phyloP scores from a whole-genome alignment of 1,139 yeast genomes.

The Kurtzmaniella quercitrusa region DNA sequence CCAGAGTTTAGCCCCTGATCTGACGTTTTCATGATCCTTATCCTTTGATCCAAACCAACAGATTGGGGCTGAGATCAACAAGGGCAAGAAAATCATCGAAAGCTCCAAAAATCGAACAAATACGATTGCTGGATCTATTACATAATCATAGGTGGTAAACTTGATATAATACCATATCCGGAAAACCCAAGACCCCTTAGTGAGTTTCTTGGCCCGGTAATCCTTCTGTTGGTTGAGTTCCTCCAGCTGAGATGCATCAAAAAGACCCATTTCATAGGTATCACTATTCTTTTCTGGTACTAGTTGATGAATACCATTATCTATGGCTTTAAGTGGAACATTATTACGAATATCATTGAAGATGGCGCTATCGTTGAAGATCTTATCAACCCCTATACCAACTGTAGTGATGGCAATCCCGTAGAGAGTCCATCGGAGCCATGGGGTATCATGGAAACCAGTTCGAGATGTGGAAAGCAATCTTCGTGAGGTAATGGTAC shows the following conservation, averaged over 20 bases:
- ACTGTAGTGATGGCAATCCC: background rate
- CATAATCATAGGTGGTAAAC: slow-evolving; percentile 46
- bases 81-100: slow-evolving; percentile 64
- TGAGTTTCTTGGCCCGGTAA: slow-evolving; percentile 21
- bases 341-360: slow-evolving; percentile 25
- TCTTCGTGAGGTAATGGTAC: background rate
- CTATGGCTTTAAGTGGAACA: slow-evolving; percentile 17
- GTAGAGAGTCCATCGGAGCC: background rate
- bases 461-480: background rate
- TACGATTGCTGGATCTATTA: slow-evolving; percentile 68
- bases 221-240: slow-evolving; percentile 26
- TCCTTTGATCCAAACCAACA: slow-evolving; percentile 54
- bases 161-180: slow-evolving; percentile 31
- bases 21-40: slow-evolving; percentile 20
- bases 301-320: slow-evolving; percentile 32
- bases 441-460: background rate
- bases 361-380: slow-evolving; percentile 7
- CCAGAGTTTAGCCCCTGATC: slow-evolving; percentile 71
- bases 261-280: slow-evolving; percentile 68
- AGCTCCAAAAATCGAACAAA: slow-evolving; percentile 66
- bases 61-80: slow-evolving; percentile 61
- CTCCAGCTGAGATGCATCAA: slow-evolving; percentile 55
- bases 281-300: slow-evolving; percentile 47
- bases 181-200: slow-evolving; percentile 19
- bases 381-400: background rate